Conservation (phyloP, 768 basidiomycete species). For the Termitomyces eurrhizus region DNA sequence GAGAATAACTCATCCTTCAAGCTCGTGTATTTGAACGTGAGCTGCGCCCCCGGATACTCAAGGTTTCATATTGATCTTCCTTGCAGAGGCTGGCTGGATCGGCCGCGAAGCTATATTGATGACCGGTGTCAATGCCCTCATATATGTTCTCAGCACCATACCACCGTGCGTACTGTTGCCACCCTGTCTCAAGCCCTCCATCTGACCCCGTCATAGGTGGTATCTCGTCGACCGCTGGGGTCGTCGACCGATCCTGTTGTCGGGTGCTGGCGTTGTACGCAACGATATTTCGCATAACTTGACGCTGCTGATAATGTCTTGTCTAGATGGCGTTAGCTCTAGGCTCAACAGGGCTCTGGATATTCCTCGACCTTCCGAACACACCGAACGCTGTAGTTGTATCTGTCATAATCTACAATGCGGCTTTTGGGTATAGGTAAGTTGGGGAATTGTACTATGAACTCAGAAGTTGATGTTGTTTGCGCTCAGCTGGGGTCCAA, state of each 20-base stretch:
- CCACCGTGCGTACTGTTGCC: conserved; percentile 64
- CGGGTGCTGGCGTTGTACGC: conserved; percentile 76
- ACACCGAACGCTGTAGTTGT: conserved; percentile 88
- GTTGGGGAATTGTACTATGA: neutral
- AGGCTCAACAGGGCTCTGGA: conserved; percentile 83
- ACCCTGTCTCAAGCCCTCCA: neutral
- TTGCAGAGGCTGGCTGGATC: conserved; percentile 88
- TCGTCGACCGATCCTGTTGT: conserved; percentile 79
- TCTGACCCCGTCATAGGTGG: conserved; percentile 53
- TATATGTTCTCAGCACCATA: conserved; percentile 75
- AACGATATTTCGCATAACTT: neutral
- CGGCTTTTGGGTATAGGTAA: conserved; percentile 86
- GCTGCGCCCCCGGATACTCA: conserved; percentile 3
- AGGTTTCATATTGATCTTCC: conserved; percentile 9
- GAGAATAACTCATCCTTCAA: conserved; percentile 22
- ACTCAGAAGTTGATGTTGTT: neutral
- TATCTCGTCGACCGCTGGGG: conserved; percentile 92
- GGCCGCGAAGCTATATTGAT: conserved; percentile 92
- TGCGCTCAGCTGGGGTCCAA: conserved; percentile 67
- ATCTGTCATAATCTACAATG: conserved; percentile 89
- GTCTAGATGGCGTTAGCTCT: conserved; percentile 77
- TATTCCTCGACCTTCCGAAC: conserved; percentile 82
- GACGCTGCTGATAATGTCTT: neutral
- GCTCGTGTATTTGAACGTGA: conserved; percentile 90
- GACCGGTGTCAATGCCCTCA: conserved; percentile 90